Evolutionary conservation across 2,329 filamentous ascomycete genomes (phyloP).

Genomic region (Colletotrichum tanaceti): DNA sequence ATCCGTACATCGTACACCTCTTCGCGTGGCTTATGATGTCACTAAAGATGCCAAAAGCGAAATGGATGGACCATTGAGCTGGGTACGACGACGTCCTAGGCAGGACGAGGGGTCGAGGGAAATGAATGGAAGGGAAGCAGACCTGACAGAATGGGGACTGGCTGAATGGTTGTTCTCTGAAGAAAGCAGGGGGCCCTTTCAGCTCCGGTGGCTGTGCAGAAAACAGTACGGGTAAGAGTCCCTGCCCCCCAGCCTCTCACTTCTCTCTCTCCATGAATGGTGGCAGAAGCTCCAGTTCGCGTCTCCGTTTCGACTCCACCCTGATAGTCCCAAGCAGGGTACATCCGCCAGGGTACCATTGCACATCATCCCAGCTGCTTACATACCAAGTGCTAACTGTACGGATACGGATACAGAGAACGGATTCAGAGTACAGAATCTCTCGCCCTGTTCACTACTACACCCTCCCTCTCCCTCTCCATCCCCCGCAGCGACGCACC

Average conservation of each 20-base stretch:
- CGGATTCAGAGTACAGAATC: too few species aligned
- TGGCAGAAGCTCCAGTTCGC: background rate
- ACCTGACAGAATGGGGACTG: slow-evolving; percentile 34
- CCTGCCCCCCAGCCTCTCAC: slow-evolving; percentile 25
- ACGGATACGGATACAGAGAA: too few species aligned
- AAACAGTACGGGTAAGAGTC: slow-evolving; percentile 12
- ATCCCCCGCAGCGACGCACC: background rate
- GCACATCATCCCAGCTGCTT: slow-evolving; percentile 17
- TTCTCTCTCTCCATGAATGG: background rate
- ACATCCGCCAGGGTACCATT: slow-evolving; percentile 12
- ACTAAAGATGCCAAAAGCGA: slow-evolving; percentile 5
- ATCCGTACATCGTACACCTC: background rate
- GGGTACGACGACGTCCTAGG: slow-evolving; percentile 1
- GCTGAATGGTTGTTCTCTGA: background rate
- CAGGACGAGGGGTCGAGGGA: slow-evolving; percentile 10
- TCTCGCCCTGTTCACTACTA: background rate
- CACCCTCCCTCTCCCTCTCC: background rate
- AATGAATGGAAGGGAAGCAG: slow-evolving; percentile 35
- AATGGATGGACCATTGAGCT: background rate
- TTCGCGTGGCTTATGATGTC: slow-evolving; percentile 8
- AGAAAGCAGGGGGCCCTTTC: slow-evolving; percentile 23
- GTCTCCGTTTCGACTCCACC: background rate
- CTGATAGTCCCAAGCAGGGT: background rate
- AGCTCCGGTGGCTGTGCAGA: slow-evolving; percentile 39
- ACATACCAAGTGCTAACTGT: background rate